Percentiles rank a stretch among this genome's conserved stretches.
Conservation (phyloP, 2,329 filamentous ascomycete genomes). For the Xylariaceae sp. region DNA sequence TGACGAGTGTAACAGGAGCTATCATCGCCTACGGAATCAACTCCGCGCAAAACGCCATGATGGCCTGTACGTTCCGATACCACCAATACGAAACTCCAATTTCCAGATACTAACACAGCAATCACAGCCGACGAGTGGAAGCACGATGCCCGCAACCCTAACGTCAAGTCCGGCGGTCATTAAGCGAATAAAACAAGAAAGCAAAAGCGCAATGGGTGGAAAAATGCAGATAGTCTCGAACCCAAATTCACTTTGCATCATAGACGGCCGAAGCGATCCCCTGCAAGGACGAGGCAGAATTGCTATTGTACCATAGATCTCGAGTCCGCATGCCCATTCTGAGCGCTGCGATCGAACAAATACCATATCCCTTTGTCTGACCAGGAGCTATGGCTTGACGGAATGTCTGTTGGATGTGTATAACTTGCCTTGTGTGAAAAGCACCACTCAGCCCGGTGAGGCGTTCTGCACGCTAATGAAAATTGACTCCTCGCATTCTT, state of each 20-base stretch:
- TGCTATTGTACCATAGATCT: conserved; percentile 31
- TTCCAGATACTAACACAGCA: conserved; percentile 9
- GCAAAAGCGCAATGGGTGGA: background rate
- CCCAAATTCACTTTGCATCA: conserved; percentile 18
- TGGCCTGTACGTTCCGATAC: conserved; percentile 58
- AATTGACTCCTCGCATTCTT: too few species aligned
- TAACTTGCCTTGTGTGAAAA: too few species aligned
- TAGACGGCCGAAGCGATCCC: conserved; percentile 25
- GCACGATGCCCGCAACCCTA: conserved; percentile 91
- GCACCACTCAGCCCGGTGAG: too few species aligned
- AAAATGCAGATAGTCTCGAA: conserved; percentile 13
- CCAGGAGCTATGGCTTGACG: too few species aligned
- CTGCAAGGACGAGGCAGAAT: conserved; percentile 19
- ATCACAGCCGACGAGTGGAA: conserved; percentile 82
- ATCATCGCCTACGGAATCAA: conserved; percentile 92
- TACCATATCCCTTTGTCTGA: conserved; percentile 13
- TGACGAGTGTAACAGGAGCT: conserved; percentile 52
- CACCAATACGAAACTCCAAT: background rate
- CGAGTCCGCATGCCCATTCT: conserved; percentile 18
- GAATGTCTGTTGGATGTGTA: too few species aligned
- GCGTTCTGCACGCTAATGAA: too few species aligned
- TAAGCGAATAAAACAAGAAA: conserved; percentile 29
- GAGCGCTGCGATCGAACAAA: conserved; percentile 19
- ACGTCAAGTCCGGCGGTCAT: conserved; percentile 44
- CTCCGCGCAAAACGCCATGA: conserved; percentile 71